Base-by-base conservation (phyloP, 2,329 filamentous ascomycete genomes). In the Sarocladium strictum region DNA sequence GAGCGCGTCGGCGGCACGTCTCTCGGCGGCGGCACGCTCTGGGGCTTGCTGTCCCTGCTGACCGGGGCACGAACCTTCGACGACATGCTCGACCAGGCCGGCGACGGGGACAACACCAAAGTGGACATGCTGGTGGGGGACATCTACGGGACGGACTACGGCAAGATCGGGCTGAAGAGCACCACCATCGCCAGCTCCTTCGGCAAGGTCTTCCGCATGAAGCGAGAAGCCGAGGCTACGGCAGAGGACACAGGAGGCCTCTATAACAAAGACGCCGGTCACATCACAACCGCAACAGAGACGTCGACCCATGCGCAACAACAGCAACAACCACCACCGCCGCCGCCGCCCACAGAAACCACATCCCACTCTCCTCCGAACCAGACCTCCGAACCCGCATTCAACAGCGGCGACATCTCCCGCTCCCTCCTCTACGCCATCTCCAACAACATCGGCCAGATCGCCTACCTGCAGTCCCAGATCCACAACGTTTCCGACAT, bases 91-190 rank as follows among this genome's bases (percentile, higher is more conserved):
- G 86, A 87, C 54, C 87, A 95, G 75, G 92, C 94, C 1, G 94
- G 94, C 59, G 79, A 84, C 32, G 94, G 94, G 24, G 94, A 99
- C 72, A 99, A 99, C 65, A 80, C 87, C 35, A 87, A 88, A 26
- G 94, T 99, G 10, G 94, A 99, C 67, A 92, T 99, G 86, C 78
- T 99, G 17, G 94, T 99, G 0, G 94, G 94, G 19, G 94, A 99
- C 69, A 99, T 99, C 53, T 99, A 99, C 70, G 94, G 94, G 56
- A 89, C 89, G 59, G 93, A 95, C 62, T 99, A 99, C 66, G 87
- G 85, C 68, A 97, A 97, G 72, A 97, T 99, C 56, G 94, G 94
- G 0, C 78, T 99, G 49, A 97, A 97, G 75, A 93, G 89, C 71
- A 95, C 87, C 3, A 93, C 94, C 10, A 99, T 99, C 64, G 94